Evolutionary conservation across 371 early-diverging fungal species (phyloP), one percentile per base, ranked within the genome.

Genomic region (Lichtheimia ramosa): DNA sequence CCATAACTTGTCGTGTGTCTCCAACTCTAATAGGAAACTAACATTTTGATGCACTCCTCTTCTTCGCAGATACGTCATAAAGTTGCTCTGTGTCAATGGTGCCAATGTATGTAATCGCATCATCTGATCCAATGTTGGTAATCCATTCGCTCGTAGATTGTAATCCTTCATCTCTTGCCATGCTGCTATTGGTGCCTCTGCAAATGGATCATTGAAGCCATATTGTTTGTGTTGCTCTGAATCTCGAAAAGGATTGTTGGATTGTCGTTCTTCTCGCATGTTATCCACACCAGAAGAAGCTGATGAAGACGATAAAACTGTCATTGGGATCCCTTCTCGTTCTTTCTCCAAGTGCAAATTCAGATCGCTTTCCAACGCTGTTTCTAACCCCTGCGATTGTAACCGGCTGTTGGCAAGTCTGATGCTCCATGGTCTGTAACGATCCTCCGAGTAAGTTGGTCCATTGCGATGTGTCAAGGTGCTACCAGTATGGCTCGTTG

Each of bases 111-210:
- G 62, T 7, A 74, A 46, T 14, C 71, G 58, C 71, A 81, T 67
- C 66, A 81, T 66, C 66, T 81, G 77, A 61, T 81, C 81, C 23
- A 81, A 43, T n/a, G 81, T 81, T 0, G 81, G 81, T 39, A 81
- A 27, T 1, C 81, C 81, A 59, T 81, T 77, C 3, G 75, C 77
- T 46, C 64, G 59, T 23, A 81, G 56, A 59, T 81, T 77, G 52
- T 81, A 76, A 51, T 77, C 81, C 59, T 77, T 77, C 48, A 77
- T 77, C 46, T 75, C 74, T 57, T 77, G 75, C 81, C 81, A 81
- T 16, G 81, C 81, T 54, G 74, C 75, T 62, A 77, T 71, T 20
- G 81, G 81, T 10, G 74, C 73, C 7, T 64, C 65, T 5, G 73
- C 73, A 65, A 81, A 77, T 1, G 77, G 77, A 56, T 81, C 77